These are phyloP conservation scores for Colletotrichum tropicicola DNA, from an alignment of 2,329 filamentous ascomycete species.

Conservation along the genomic window DNA sequence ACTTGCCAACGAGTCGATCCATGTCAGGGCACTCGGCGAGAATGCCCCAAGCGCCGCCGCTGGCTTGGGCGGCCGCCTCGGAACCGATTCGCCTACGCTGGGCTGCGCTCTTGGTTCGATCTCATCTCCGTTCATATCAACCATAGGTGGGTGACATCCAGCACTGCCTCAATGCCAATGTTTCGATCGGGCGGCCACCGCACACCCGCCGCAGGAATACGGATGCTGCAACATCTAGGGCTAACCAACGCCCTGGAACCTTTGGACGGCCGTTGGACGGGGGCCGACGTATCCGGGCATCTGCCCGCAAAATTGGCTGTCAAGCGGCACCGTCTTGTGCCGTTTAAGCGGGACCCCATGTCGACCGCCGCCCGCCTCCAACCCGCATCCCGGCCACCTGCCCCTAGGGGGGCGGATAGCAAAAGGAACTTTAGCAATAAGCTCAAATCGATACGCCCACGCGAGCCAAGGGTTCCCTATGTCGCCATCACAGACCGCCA, in stretches of 20 bases:
- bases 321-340: slow-evolving; percentile 16
- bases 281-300: slow-evolving; percentile 21
- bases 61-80: slow-evolving; percentile 2
- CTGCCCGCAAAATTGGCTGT: slow-evolving; percentile 1
- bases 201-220: background rate
- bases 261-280: background rate
- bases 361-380: background rate
- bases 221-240: background rate
- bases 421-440: background rate
- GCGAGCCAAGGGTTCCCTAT: background rate
- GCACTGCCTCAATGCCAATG: slow-evolving; percentile 27
- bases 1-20: background rate
- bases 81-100: background rate
- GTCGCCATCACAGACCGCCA: too few species aligned
- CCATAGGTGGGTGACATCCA: background rate
- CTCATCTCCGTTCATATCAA: background rate
- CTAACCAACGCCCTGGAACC: slow-evolving; percentile 6
- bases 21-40: background rate
- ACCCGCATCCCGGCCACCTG: slow-evolving; percentile 2
- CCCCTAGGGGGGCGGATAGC: background rate
- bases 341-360: slow-evolving; percentile 16
- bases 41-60: background rate
- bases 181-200: slow-evolving; percentile 17
- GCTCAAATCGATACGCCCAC: background rate
- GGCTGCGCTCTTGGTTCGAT: background rate